Percentiles rank a stretch among this genome's conserved stretches.
Conservation (phyloP, 352 stramenopile genomes). For the Phytopythium ostracodes region DNA sequence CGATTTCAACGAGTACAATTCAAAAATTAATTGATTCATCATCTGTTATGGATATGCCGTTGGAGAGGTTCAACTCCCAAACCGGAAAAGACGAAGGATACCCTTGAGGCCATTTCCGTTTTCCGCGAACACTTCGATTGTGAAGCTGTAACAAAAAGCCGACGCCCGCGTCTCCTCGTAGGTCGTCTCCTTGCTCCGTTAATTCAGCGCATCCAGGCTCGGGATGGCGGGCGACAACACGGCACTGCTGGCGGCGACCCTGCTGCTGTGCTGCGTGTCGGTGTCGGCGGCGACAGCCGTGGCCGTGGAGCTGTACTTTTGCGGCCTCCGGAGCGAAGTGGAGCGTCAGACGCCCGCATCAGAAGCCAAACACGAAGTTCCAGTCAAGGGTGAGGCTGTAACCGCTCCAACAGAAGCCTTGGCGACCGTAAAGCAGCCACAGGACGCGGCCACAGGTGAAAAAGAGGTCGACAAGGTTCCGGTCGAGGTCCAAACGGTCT, state of each 20-base stretch:
- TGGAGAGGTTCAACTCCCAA: constrained; percentile 2
- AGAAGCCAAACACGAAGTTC: neutral
- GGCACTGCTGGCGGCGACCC: constrained; percentile 15
- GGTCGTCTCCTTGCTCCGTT: no score
- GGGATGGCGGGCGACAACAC: constrained; percentile 1
- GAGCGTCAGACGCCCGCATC: neutral
- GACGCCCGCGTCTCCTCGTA: no score
- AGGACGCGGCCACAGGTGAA: neutral
- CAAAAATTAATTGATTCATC: neutral
- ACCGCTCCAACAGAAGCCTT: neutral
- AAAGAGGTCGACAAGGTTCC: neutral
- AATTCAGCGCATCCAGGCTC: neutral
- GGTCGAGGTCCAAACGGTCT: neutral
- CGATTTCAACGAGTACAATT: neutral
- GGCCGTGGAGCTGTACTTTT: constrained; percentile 33
- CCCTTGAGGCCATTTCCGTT: no score
- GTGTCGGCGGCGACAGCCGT: constrained; percentile 37
- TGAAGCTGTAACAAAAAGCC: no score
- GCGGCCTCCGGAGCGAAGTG: neutral
- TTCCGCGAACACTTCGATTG: neutral
- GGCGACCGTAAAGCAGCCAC: neutral
- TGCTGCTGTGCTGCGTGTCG: constrained; percentile 41
- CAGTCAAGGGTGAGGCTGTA: neutral
- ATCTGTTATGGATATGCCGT: neutral
- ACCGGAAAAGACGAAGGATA: no score